phyloP scores from a whole-genome alignment of 768 basidiomycete species.

The Mycena galopus region DNA sequence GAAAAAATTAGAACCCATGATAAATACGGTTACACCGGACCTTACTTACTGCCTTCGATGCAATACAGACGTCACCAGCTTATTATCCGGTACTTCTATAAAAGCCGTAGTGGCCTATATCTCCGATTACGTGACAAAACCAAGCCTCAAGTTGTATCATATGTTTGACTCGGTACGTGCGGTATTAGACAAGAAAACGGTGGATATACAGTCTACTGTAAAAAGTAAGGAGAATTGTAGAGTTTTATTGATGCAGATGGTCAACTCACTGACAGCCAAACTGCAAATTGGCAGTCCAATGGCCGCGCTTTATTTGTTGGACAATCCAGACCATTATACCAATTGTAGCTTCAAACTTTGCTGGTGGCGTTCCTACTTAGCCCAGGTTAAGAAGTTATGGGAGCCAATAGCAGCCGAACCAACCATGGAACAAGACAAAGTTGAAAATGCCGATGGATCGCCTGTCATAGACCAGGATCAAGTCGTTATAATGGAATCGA shows the following conservation, averaged over 20 bases:
- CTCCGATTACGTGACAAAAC: not conserved
- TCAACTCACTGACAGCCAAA: not conserved
- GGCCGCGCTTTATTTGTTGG: not conserved
- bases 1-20: not conserved
- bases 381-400: not conserved
- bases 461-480: no score
- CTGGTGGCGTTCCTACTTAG: not conserved
- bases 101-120: not conserved
- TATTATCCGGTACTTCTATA: not conserved
- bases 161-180: no score
- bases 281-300: not conserved
- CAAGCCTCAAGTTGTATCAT: not conserved
- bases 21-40: not conserved
- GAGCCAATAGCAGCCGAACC: no score
- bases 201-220: no score
- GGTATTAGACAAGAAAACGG: no score
- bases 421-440: no score
- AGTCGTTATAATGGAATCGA: no score
- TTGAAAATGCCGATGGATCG: no score
- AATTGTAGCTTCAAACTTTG: not conserved
- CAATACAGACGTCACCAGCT: not conserved
- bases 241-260: not conserved
- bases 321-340: not conserved
- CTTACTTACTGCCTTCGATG: not conserved
- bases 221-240: not conserved